Conservation (phyloP, 192 early-diverging fungal genomes). For the Coemansia sp. region DNA sequence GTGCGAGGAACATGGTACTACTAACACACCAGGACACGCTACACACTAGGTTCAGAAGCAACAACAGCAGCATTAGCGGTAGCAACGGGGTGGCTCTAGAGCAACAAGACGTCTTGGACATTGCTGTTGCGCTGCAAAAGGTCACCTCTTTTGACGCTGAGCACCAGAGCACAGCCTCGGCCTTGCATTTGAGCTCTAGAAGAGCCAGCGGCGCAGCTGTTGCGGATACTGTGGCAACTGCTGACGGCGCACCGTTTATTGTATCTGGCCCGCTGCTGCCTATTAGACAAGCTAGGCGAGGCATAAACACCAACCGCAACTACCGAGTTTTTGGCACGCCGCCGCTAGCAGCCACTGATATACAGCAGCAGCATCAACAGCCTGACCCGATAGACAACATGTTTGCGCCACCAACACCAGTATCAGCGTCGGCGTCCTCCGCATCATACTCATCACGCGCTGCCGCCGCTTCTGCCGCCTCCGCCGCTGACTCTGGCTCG, state of each 20-base stretch:
- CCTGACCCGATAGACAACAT: constrained; percentile 13
- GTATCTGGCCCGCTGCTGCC: constrained; percentile 48
- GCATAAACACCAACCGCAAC: constrained; percentile 40
- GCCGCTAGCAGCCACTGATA: constrained; percentile 10
- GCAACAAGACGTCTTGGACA: neutral
- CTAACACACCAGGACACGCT: constrained; percentile 19
- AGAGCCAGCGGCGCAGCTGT: neutral
- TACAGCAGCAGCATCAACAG: constrained; percentile 10
- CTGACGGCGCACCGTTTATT: constrained; percentile 39
- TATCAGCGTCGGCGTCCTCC: constrained; percentile 39
- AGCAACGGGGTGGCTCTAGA: constrained; percentile 3
- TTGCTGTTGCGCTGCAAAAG: constrained; percentile 1
- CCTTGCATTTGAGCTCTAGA: neutral
- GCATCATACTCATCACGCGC: constrained; percentile 35
- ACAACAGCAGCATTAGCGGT: neutral
- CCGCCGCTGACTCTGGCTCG: constrained; percentile 2
- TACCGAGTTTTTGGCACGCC: constrained; percentile 41
- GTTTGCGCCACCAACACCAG: constrained; percentile 41
- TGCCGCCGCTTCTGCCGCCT: neutral
- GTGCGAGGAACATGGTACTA: constrained; percentile 22
- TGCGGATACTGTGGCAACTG: constrained; percentile 1
- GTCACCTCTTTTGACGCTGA: constrained; percentile 17
- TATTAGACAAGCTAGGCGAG: constrained; percentile 41
- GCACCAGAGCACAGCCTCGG: neutral
- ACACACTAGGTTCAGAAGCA: constrained; percentile 1